phyloP scores from a whole-genome alignment of 345 rosid genomes.

The Populus davidiana region DNA sequence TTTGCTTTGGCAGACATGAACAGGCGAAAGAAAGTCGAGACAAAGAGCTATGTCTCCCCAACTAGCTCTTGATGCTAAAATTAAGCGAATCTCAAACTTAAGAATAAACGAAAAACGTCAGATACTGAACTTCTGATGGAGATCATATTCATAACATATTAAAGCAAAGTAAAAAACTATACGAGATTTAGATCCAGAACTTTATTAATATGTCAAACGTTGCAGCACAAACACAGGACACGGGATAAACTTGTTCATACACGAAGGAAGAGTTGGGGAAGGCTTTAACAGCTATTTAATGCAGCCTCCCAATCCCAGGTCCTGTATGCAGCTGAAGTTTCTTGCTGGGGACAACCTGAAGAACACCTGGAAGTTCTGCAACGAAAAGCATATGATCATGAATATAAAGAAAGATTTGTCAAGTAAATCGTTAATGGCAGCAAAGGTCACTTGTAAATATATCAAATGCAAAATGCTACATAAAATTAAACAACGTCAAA shows the following conservation, averaged over 20 bases:
- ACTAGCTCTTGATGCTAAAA: not conserved
- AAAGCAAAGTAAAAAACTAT: no score
- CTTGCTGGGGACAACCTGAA: slow-evolving; percentile 72
- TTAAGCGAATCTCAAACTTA: not conserved
- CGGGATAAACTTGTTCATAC: not conserved
- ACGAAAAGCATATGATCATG: not conserved
- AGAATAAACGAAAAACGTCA: not conserved
- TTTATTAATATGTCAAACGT: slow-evolving; percentile 5
- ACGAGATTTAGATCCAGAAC: not conserved
- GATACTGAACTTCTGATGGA: not conserved
- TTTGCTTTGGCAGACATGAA: not conserved
- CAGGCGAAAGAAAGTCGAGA: not conserved
- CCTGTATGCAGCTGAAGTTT: slow-evolving; percentile 60
- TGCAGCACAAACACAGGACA: not conserved
- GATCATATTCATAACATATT: not conserved
- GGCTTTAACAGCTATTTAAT: slow-evolving; percentile 14
- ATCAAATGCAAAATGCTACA: not conserved
- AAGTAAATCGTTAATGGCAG: not conserved
- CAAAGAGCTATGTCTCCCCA: not conserved
- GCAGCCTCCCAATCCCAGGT: slow-evolving; percentile 29
- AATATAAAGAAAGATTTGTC: not conserved
- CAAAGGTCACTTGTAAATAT: not conserved
- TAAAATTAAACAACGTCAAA: not conserved
- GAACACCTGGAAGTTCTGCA: slow-evolving; percentile 86
- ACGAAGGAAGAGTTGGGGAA: not conserved